A percentile compares a stretch with the other conserved stretches of the same genome.
These are phyloP conservation scores for Aureobasidium vineae DNA, from an alignment of 2,329 filamentous ascomycete genomes.

Conservation along the genomic window DNA sequence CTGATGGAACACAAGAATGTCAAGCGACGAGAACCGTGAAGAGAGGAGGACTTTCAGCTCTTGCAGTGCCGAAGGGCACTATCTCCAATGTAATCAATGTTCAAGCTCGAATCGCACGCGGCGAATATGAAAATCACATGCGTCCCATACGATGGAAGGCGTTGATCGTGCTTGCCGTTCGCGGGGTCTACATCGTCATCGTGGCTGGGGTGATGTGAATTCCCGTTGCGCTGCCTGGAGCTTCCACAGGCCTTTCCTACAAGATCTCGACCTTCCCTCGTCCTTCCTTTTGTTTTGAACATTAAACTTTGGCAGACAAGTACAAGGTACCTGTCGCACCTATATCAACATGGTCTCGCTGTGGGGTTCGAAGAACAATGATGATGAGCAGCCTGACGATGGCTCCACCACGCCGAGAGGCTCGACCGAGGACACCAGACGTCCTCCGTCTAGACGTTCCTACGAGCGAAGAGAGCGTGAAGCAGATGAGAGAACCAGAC, in stretches of 20 bases:
- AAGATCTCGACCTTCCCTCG: constrained; percentile 22
- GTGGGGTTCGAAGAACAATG: constrained; percentile 54
- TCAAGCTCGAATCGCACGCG: background rate
- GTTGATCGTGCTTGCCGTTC: constrained; percentile 5
- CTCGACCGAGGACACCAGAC: constrained; percentile 27
- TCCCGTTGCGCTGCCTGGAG: constrained; percentile 18
- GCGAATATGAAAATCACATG: background rate
- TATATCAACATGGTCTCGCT: constrained; percentile 50
- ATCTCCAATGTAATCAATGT: background rate
- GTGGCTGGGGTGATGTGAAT: constrained; percentile 4
- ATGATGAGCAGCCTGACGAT: constrained; percentile 39
- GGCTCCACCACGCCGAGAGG: constrained; percentile 34
- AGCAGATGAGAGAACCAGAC: constrained; percentile 61
- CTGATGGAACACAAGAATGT: too few relatives aligned
- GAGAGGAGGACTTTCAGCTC: background rate
- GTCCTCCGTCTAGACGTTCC: constrained; percentile 35
- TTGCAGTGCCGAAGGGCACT: background rate
- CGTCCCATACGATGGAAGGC: background rate
- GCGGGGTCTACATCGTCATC: constrained; percentile 10
- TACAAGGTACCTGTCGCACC: constrained; percentile 25
- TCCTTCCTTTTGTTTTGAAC: constrained; percentile 5
- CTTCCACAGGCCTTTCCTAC: constrained; percentile 14
- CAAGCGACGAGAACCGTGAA: background rate
- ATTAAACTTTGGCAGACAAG: constrained; percentile 15
- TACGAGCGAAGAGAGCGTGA: constrained; percentile 40